phyloP scores from a whole-genome alignment of 257 asterid genomes.

The Nicotiana knightiana region DNA sequence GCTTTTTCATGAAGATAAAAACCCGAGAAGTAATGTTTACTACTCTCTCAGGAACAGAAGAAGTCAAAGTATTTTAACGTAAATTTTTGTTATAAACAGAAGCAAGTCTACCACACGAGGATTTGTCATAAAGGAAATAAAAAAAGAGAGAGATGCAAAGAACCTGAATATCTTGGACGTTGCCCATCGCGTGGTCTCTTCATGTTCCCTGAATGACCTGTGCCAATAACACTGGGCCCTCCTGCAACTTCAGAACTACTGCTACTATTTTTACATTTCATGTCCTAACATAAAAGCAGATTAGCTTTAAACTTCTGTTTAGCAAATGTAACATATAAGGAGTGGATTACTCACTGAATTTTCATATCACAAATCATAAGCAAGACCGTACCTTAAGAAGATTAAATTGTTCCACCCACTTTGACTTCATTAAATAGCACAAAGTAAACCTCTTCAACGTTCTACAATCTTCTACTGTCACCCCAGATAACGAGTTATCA shows the following conservation, averaged over 20 bases:
- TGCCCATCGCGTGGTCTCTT: constrained; percentile 44
- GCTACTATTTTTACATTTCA: constrained; percentile 32
- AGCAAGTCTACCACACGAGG: background rate
- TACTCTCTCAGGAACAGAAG: background rate
- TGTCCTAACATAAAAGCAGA: constrained; percentile 33
- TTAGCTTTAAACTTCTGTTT: background rate
- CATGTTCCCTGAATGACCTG: constrained; percentile 21
- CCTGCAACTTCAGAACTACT: constrained; percentile 33
- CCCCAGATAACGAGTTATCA: constrained; percentile 48
- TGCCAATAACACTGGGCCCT: constrained; percentile 24
- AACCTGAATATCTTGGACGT: constrained; percentile 48
- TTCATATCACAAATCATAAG: background rate
- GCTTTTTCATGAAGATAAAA: background rate
- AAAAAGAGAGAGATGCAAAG: background rate
- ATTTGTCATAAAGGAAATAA: background rate
- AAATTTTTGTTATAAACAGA: background rate
- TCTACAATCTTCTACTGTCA: constrained; percentile 45
- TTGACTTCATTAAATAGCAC: constrained; percentile 49
- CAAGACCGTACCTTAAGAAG: constrained; percentile 44
- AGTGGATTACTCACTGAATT: background rate
- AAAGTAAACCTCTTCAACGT: constrained; percentile 46
- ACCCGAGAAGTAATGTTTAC: background rate
- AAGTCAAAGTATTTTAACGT: background rate
- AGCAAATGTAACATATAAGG: background rate
- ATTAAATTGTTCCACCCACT: constrained; percentile 60